A percentile compares a stretch with the other conserved stretches of the same genome.
These are phyloP conservation scores for Ligustrum vulgare DNA, from an alignment of 257 asterid species.

Conservation along the genomic window DNA sequence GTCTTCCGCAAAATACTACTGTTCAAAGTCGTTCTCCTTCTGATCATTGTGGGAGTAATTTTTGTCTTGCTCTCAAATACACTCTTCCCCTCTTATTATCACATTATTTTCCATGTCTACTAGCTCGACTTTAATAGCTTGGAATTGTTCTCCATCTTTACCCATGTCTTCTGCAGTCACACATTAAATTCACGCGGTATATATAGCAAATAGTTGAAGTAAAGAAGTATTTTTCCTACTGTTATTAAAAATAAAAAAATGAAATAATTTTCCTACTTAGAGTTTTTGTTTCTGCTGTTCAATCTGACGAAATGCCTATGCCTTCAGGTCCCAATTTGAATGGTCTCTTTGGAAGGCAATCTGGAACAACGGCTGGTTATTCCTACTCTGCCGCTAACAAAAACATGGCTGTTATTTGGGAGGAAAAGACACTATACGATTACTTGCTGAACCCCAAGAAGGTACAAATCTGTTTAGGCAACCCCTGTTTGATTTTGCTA, in stretches of 20 bases:
- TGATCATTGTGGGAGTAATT: neutral
- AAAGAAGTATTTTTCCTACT: neutral
- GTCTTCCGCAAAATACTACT: neutral
- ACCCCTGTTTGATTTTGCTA: too few species aligned
- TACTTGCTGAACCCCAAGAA: constrained; percentile 85
- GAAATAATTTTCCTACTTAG: too few species aligned
- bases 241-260: too few species aligned
- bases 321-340: constrained; percentile 73
- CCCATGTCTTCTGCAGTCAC: neutral
- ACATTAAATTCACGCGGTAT: neutral
- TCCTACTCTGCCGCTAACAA: constrained; percentile 86
- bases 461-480: constrained; percentile 33
- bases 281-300: neutral
- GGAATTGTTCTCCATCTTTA: neutral
- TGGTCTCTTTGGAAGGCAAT: constrained; percentile 83
- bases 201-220: neutral
- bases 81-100: neutral
- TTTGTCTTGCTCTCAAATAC: neutral
- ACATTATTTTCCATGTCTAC: neutral
- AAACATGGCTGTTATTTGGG: constrained; percentile 79
- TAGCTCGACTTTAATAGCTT: neutral
- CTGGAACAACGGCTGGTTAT: constrained; percentile 84
- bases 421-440: constrained; percentile 74
- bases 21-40: neutral
- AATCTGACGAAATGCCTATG: constrained; percentile 1